Evolutionary conservation across 1,284 basidiomycete species (phyloP).

Genomic region (Puccinia coronata): DNA sequence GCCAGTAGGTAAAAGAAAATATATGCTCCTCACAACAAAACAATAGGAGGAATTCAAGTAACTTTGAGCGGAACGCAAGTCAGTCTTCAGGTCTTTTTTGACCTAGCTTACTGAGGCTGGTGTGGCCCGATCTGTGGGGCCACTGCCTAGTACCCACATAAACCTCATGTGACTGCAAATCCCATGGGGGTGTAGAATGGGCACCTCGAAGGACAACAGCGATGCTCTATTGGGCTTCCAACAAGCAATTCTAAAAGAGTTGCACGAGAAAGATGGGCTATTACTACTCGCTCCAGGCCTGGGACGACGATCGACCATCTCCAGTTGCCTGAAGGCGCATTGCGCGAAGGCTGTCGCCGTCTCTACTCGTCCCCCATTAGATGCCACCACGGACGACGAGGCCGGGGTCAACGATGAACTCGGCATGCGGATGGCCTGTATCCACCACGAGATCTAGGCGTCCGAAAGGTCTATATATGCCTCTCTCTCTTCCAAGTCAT

Average conservation of each 20-base stretch:
- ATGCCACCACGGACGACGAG: slow-evolving; percentile 83
- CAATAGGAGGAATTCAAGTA: too few relatives aligned
- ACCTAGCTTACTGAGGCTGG: too few relatives aligned
- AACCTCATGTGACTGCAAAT: too few relatives aligned
- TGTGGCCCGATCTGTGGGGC: too few relatives aligned
- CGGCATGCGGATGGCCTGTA: slow-evolving; percentile 76
- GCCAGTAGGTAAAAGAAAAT: too few relatives aligned
- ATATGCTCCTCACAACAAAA: too few relatives aligned
- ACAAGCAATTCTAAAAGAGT: slow-evolving; percentile 26
- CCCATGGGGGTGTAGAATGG: too few relatives aligned
- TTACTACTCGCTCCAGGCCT: slow-evolving; percentile 82
- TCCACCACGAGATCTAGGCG: slow-evolving; percentile 79
- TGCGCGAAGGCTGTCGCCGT: neutral
- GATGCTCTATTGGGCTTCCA: slow-evolving; percentile 36
- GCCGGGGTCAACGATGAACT: slow-evolving; percentile 87
- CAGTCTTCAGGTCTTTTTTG: too few relatives aligned
- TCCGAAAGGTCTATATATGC: slow-evolving; percentile 69
- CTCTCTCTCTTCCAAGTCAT: too few relatives aligned
- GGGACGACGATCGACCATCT: slow-evolving; percentile 76
- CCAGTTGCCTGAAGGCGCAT: slow-evolving; percentile 64
- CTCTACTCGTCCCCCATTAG: slow-evolving; percentile 63
- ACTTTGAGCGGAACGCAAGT: too few relatives aligned
- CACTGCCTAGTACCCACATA: too few relatives aligned
- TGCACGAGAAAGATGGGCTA: slow-evolving; percentile 59
- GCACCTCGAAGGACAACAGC: neutral